Conservation (phyloP, 192 early-diverging fungal genomes). For the Dissophora ornata region DNA sequence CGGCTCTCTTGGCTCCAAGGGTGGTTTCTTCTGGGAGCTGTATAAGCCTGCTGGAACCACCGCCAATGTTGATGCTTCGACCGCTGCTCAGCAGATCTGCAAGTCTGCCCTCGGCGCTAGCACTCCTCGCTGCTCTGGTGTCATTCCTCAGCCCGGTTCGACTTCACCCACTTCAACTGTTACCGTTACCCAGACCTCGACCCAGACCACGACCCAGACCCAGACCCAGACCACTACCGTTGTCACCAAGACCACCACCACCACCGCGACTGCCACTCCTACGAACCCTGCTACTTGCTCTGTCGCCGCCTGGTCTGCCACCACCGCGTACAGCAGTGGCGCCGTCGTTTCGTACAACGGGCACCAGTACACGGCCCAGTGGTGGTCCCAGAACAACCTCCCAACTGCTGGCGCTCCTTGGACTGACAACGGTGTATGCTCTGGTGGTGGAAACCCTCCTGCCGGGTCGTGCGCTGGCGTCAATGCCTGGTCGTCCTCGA, state of each 20-base stretch:
- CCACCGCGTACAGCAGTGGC: slow-evolving; percentile 45
- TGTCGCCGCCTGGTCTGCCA: slow-evolving; percentile 46
- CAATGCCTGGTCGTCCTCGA: slow-evolving; percentile 34
- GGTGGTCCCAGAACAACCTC: slow-evolving; percentile 50
- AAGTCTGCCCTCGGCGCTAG: slow-evolving; percentile 47
- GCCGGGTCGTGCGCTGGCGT: slow-evolving; percentile 34
- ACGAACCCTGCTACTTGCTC: slow-evolving; percentile 42
- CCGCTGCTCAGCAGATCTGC: slow-evolving; percentile 52
- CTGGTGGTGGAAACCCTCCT: slow-evolving; percentile 10
- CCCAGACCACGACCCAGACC: background rate
- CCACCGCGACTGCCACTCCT: slow-evolving; percentile 8
- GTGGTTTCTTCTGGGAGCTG: slow-evolving; percentile 54
- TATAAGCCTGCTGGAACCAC: slow-evolving; percentile 28
- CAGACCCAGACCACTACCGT: background rate
- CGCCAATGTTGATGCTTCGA: slow-evolving; percentile 27
- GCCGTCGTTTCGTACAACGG: slow-evolving; percentile 60
- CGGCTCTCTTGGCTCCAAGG: slow-evolving; percentile 22
- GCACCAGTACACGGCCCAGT: slow-evolving; percentile 58
- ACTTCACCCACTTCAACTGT: background rate
- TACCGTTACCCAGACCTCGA: background rate
- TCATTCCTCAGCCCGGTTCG: slow-evolving; percentile 25
- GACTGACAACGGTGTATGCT: slow-evolving; percentile 57
- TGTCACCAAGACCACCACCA: background rate
- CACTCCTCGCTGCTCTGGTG: slow-evolving; percentile 41
- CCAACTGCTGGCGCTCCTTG: slow-evolving; percentile 39